Evolutionary conservation across 2,329 filamentous ascomycete genomes (phyloP), one percentile per base, ranked within the genome.

Genomic region (Huntiella bhutanensis): DNA sequence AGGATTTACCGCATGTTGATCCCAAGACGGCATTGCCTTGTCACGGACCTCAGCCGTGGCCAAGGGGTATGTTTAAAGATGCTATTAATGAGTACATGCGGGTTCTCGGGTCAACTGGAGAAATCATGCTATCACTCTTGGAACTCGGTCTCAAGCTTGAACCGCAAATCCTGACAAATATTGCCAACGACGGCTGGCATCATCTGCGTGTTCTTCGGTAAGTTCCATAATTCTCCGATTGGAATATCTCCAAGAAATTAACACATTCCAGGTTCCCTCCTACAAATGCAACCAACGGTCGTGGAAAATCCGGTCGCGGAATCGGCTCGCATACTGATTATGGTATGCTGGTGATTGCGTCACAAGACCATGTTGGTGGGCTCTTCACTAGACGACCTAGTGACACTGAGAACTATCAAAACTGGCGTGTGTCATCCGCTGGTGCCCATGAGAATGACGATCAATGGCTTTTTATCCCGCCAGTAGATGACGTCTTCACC

Each of bases 241-340:
- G 19, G 17, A 2, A 41, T 36, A 17, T 22, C 8, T 10, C 3
- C n/a, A 34, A 34, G 37, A 33, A 49, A 32, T 2, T 42, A 36
- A 52, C 43, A 32, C n/a, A 17, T 12, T 12, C 5, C 19, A 60
- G 59, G 12, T 62, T 63, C 17, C 60, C 60, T 1, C 49, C 55
- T 1, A 53, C 50, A 4, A 50, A 62, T 34, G 50, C 49, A 12
- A 62, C 59, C 8, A 70, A 70, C 36, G 67, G 66, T 12, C 70
- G 69, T 46, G 67, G 67, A 1, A 67, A 67, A 48, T 56, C 57
- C 1, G 67, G 66, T 3, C 65, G 67, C 6, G 67, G 68, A 3
- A 70, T 70, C 34, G 68, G 68, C 10, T 67, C 65, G 2, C 68
- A 70, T 43, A 70, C 67, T 5, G 68, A 70, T 49, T 70, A 70